Conservation (phyloP, 331 rosid species). For the Quercus lobata region DNA sequence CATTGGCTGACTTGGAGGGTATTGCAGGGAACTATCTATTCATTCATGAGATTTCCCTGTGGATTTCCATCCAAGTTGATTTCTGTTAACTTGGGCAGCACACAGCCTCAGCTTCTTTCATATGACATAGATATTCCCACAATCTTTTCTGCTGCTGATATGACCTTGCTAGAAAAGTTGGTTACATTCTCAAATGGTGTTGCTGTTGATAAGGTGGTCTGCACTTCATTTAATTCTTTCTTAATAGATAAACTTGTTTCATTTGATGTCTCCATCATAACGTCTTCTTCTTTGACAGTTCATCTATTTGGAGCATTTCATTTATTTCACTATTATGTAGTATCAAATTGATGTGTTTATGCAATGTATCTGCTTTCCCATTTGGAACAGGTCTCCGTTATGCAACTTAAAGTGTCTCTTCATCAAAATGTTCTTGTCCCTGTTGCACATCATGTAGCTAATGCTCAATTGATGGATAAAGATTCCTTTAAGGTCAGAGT, state of each 20-base stretch:
- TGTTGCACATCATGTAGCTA: slow-evolving; percentile 49
- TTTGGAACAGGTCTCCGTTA: slow-evolving; percentile 46
- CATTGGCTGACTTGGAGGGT: slow-evolving; percentile 20
- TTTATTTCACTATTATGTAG: not conserved
- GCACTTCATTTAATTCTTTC: not conserved
- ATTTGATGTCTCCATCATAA: not conserved
- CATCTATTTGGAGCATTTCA: not conserved
- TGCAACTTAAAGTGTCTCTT: slow-evolving; percentile 48
- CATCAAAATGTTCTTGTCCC: slow-evolving; percentile 61
- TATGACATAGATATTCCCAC: slow-evolving; percentile 37
- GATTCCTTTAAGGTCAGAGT: slow-evolving; percentile 54
- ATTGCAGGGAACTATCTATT: slow-evolving; percentile 62
- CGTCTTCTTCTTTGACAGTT: not conserved
- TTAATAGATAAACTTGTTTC: not conserved
- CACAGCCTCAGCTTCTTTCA: slow-evolving; percentile 32
- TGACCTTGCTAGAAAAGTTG: slow-evolving; percentile 46
- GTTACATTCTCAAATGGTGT: slow-evolving; percentile 39
- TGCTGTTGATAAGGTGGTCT: slow-evolving; percentile 33
- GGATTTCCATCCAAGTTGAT: slow-evolving; percentile 38
- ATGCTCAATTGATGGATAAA: slow-evolving; percentile 52
- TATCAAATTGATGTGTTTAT: slow-evolving; percentile 10
- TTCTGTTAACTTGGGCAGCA: slow-evolving; percentile 30
- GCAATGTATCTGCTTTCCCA: not conserved
- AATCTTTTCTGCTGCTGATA: slow-evolving; percentile 39
- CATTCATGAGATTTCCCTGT: slow-evolving; percentile 74